These are phyloP conservation scores for Ogataea philodendri DNA, from an alignment of 805 yeast species.

Conservation along the genomic window DNA sequence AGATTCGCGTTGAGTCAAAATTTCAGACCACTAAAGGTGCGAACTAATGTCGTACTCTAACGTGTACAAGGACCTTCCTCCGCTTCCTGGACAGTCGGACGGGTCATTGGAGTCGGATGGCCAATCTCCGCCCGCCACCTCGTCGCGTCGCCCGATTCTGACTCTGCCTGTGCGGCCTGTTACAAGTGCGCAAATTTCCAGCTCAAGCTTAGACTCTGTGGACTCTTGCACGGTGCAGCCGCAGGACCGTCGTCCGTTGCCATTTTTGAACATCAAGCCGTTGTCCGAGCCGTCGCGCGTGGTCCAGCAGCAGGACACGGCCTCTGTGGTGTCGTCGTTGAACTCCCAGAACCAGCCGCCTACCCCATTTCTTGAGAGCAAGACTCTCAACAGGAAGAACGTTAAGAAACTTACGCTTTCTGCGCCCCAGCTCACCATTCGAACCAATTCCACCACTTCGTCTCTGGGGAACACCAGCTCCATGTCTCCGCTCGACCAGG, in stretches of 20 bases:
- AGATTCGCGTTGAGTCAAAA: conserved; percentile 12
- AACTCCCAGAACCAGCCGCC: conserved; percentile 15
- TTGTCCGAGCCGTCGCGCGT: conserved; percentile 2
- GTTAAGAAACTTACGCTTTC: conserved; percentile 52
- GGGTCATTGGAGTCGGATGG: background rate
- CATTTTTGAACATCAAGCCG: conserved; percentile 7
- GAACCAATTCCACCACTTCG: background rate
- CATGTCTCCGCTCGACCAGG: conserved; percentile 20
- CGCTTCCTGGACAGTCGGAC: conserved; percentile 7
- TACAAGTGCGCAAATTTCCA: conserved; percentile 7
- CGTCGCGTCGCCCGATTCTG: conserved; percentile 3
- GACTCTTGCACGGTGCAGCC: background rate
- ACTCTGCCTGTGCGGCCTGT: conserved; percentile 6
- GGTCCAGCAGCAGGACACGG: conserved; percentile 7
- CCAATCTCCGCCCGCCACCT: background rate
- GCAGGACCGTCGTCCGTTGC: conserved; percentile 13
- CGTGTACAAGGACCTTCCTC: conserved; percentile 23
- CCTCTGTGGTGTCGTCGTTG: conserved; percentile 10
- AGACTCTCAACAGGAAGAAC: conserved; percentile 55
- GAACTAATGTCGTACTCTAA: conserved; percentile 6
- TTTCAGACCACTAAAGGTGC: conserved; percentile 9
- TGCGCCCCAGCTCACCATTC: conserved; percentile 3
- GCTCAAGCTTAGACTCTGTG: conserved; percentile 8
- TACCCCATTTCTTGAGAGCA: conserved; percentile 27
- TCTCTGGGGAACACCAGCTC: conserved; percentile 2